Evolutionary conservation across 768 basidiomycete species (phyloP).

Genomic region (Kwoniella shandongensis): DNA sequence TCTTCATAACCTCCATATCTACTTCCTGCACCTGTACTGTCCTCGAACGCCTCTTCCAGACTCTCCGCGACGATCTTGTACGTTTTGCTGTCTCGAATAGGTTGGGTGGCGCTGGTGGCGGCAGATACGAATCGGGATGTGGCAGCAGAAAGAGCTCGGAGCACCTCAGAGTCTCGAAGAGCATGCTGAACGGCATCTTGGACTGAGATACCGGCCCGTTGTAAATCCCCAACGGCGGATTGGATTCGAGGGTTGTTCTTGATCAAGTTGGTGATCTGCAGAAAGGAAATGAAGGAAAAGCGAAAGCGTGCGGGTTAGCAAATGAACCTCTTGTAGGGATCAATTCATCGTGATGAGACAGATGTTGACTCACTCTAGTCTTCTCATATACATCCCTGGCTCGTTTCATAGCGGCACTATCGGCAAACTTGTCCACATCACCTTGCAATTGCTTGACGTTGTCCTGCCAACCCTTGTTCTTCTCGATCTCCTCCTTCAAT

Average conservation of each 20-base stretch:
- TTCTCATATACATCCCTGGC: constrained; percentile 90
- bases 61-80: constrained; percentile 90
- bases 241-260: constrained; percentile 91
- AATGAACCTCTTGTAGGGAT: no score
- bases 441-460: constrained; percentile 97
- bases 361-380: constrained; percentile 66
- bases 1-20: constrained; percentile 94
- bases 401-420: constrained; percentile 91
- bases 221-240: constrained; percentile 89
- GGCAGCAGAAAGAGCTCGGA: constrained; percentile 81
- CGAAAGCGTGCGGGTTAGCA: no score
- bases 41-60: constrained; percentile 86
- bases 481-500: constrained; percentile 83
- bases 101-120: constrained; percentile 86
- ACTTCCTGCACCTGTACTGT: constrained; percentile 64
- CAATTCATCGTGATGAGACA: neutral
- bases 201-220: constrained; percentile 65
- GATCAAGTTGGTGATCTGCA: constrained; percentile 83
- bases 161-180: constrained; percentile 89
- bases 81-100: constrained; percentile 92
- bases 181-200: constrained; percentile 93
- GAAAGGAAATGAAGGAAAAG: neutral
- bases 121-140: constrained; percentile 81
- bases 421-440: constrained; percentile 95
- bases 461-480: constrained; percentile 91